Conservation (phyloP, 2,329 filamentous ascomycete species). For the Colletotrichum navitas region DNA sequence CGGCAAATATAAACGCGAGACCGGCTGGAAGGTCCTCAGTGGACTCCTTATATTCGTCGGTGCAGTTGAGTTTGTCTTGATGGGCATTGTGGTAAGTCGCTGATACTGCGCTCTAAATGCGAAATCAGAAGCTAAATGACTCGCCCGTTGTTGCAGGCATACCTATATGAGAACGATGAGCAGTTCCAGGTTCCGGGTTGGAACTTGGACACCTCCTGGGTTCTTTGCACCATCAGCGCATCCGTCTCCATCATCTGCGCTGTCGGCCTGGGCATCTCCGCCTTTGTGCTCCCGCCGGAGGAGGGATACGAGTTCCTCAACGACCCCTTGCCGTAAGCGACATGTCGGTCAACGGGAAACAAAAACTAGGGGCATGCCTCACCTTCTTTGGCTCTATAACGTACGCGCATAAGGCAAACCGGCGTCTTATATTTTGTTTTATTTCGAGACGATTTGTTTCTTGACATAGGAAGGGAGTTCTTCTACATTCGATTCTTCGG, state of each 20-base stretch:
- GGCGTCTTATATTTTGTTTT: conserved; percentile 13
- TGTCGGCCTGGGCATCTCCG: conserved; percentile 73
- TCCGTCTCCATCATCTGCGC: conserved; percentile 65
- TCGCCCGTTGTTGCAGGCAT: conserved; percentile 69
- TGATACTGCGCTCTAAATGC: background rate
- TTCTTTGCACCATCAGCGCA: conserved; percentile 73
- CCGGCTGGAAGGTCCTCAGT: conserved; percentile 83
- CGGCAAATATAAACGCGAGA: conserved; percentile 82
- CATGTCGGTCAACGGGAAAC: too few species aligned
- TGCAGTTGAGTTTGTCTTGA: conserved; percentile 78
- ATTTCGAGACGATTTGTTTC: background rate
- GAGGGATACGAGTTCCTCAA: conserved; percentile 83
- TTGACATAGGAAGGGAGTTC: conserved; percentile 2
- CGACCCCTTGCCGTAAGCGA: conserved; percentile 52
- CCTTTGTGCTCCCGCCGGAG: conserved; percentile 79
- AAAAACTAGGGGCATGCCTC: background rate
- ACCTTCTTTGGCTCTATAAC: background rate
- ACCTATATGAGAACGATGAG: conserved; percentile 84
- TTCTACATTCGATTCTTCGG: background rate
- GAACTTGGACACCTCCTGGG: conserved; percentile 83
- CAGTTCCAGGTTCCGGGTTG: conserved; percentile 86
- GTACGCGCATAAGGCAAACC: conserved; percentile 20
- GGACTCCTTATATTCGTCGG: conserved; percentile 75
- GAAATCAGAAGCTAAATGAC: conserved; percentile 24
- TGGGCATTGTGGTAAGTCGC: conserved; percentile 83